Evolutionary conservation across 345 rosid species (phyloP), one percentile per base, ranked within the genome.

Genomic region (Durio zibethinus): DNA sequence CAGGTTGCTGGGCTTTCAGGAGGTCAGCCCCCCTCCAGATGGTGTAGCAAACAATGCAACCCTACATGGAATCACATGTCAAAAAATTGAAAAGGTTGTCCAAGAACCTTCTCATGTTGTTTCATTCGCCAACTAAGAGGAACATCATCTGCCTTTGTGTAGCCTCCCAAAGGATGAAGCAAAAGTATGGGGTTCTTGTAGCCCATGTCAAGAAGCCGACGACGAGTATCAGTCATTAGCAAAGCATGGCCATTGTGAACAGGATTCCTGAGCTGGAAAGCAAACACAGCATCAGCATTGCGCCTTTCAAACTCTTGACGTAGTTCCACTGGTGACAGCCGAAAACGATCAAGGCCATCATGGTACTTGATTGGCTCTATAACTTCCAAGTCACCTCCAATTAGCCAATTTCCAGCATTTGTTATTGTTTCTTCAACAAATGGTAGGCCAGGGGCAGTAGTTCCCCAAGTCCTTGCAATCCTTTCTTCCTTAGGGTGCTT

Each of bases 241-340:
- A 96, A 83, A 59, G 99, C 99, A 68, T 96, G 99, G 53, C 99
- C 99, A 78, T 96, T 96, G 77, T 96, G 99, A 23, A 96, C 99
- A 20, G 99, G 99, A 80, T 96, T 96, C 82, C 99, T 91, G 25
- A 96, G 91, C 91, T 96, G 99, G 86, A 96, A 96, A 78, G 99
- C 99, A 84, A 96, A 96, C 20, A 96, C 97, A 31, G 99, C 99
- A 86, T 96, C 99, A 0, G 99, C 98, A 27, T 90, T 87, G 79
- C 99, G 93, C 86, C 77, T 91, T 14, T 86, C 85, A 23, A 96
- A 83, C 87, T 96, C 98, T 73, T 88, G 78, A 4, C 97, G 92
- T 54, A 96, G 93, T 76, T 91, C 85, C 14, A 93, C 87, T 45
- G 99, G 99, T 1, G 99, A 96, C 76, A 96, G 81, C 73, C 99